Evolutionary conservation across 257 asterid genomes (phyloP), one percentile per base, ranked within the genome.

Genomic region (Rhazya stricta): DNA sequence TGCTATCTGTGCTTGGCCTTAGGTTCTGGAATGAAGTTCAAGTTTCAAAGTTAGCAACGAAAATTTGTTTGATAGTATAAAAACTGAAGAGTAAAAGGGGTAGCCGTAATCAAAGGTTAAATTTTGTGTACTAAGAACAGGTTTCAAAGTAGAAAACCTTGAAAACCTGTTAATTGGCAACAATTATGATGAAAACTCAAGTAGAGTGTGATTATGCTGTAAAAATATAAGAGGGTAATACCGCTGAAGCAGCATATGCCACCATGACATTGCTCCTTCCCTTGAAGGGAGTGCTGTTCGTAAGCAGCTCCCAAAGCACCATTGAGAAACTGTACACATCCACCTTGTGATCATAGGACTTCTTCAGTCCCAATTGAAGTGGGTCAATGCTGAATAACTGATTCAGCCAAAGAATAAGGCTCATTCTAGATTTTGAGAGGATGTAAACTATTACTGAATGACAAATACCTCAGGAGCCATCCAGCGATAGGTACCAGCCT

Each of bases 401-500:
- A 39, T 76, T 78, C 27, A 54, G 27, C n/a, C n/a, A 57, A 82
- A 71, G 27, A 29, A 54, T 73, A 75, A 77, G 78, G 36, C 69
- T 68, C 54, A 50, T 27, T 57, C 18, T 25, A 54, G 36, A 39
- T 25, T 16, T 68, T n/a, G 21, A 71, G 65, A 56, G 72, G 54
- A 45, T 30, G 41, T 13, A 3, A 27, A 30, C 61, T 43, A 25
- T 7, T 29, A 67, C 2, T 10, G 56, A 36, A 5, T 65, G 48
- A 36, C 13, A 72, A 74, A 48, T 84, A 88, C 91, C 93, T 88
- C 96, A 36, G 93, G 92, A 65, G 96, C 92, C 92, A 88, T 88
- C 92, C 91, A 89, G 42, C 96, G 87, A 60, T 89, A 89, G 6
- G 96, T 86, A 66, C 93, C 96, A 25, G 88, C 90, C 84, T 86